These are phyloP conservation scores for Myochromella boudieri DNA, from an alignment of 768 basidiomycete species.

Conservation along the genomic window DNA sequence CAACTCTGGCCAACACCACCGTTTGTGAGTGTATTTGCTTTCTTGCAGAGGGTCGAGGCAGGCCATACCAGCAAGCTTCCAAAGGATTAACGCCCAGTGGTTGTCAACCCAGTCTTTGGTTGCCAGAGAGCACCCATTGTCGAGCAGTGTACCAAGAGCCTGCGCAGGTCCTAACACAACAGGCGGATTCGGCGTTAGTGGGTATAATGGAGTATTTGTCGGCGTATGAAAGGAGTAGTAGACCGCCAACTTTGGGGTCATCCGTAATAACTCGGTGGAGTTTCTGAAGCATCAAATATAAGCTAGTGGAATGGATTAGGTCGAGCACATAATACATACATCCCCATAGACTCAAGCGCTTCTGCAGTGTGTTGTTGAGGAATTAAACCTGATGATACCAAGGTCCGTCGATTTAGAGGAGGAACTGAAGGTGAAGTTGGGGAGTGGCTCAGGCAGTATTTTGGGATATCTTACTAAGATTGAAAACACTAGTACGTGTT, in stretches of 20 bases:
- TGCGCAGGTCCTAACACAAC: constrained; percentile 45
- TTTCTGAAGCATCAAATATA: constrained; percentile 35
- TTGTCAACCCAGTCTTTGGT: constrained; percentile 87
- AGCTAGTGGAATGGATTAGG: constrained; percentile 5
- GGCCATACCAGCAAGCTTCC: constrained; percentile 92
- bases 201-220: constrained; percentile 25
- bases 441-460: neutral
- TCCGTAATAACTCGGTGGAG: constrained; percentile 47
- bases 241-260: constrained; percentile 53
- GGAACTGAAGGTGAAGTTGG: constrained; percentile 22
- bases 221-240: constrained; percentile 60
- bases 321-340: constrained; percentile 37
- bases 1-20: constrained; percentile 86
- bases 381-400: constrained; percentile 47
- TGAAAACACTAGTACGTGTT: constrained; percentile 33
- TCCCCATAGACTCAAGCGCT: constrained; percentile 49
- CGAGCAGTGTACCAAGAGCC: constrained; percentile 54
- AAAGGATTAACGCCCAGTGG: constrained; percentile 87
- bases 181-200: constrained; percentile 18
- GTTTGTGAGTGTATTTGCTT: constrained; percentile 38
- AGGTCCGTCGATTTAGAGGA: constrained; percentile 38
- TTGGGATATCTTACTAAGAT: constrained; percentile 37
- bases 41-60: constrained; percentile 67
- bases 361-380: constrained; percentile 45
- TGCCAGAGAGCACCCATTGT: constrained; percentile 63